A percentile compares a stretch with the other conserved stretches of the same genome.
phyloP scores from a whole-genome alignment of 208 protist genomes.

The Crithidia thermophila region DNA sequence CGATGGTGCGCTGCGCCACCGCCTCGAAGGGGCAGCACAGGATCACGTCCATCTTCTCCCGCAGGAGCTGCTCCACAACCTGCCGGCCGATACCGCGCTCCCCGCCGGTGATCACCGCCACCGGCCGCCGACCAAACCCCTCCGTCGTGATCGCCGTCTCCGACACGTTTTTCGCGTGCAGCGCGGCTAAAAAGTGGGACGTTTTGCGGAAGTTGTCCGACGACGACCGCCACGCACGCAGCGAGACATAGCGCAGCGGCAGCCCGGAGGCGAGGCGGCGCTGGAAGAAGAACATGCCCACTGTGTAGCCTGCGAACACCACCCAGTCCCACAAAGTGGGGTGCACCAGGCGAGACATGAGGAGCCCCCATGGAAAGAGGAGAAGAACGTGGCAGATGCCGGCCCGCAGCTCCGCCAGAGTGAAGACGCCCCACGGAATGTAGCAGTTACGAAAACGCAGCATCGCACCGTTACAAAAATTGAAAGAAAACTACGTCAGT shows the following conservation, averaged over 20 bases:
- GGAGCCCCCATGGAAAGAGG: constrained; percentile 6
- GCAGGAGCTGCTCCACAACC: constrained; percentile 42
- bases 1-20: constrained; percentile 35
- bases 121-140: constrained; percentile 16
- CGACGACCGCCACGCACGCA: constrained; percentile 36
- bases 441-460: constrained; percentile 31
- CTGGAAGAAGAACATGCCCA: constrained; percentile 45
- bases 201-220: constrained; percentile 44
- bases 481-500: neutral
- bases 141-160: neutral
- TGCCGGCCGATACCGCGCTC: constrained; percentile 49
- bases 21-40: constrained; percentile 51
- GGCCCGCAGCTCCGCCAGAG: constrained; percentile 40
- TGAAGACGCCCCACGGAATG: constrained; percentile 37
- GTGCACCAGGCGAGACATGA: constrained; percentile 9
- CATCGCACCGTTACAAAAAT: constrained; percentile 3
- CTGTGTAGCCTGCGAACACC: constrained; percentile 19
- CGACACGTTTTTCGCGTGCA: constrained; percentile 10
- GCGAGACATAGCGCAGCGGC: constrained; percentile 34
- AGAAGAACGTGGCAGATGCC: constrained; percentile 36
- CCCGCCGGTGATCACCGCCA: constrained; percentile 52
- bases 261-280: constrained; percentile 52
- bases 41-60: constrained; percentile 37
- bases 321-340: constrained; percentile 3
- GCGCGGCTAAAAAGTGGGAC: constrained; percentile 29